Percentiles rank a stretch among this genome's conserved stretches.
These are phyloP conservation scores for Escovopsis sp. DNA, from an alignment of 2,329 filamentous ascomycete species.

Conservation along the genomic window DNA sequence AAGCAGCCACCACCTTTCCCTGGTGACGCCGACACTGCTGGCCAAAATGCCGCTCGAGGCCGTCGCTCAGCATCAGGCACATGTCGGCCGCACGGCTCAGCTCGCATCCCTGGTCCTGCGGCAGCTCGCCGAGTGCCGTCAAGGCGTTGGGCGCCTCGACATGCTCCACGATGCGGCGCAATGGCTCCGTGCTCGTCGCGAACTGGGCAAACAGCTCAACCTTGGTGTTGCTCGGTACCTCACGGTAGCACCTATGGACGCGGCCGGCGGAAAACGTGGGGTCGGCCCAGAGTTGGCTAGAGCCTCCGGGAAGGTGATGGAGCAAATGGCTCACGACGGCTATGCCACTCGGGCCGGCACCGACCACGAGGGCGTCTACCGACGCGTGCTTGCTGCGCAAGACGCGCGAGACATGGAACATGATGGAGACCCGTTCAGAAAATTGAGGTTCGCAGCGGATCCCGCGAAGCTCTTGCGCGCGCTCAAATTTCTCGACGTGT, in stretches of 20 bases:
- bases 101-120: conserved; percentile 41
- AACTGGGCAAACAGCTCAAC: conserved; percentile 44
- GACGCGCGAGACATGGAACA: not conserved
- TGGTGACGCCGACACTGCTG: conserved; percentile 22
- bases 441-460: not conserved
- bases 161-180: conserved; percentile 33
- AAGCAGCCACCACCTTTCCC: conserved; percentile 24
- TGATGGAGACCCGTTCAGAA: not conserved
- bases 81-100: conserved; percentile 44
- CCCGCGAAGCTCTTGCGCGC: no score
- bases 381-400: not conserved
- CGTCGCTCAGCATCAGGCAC: conserved; percentile 28
- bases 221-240: conserved; percentile 49
- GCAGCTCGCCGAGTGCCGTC: conserved; percentile 34
- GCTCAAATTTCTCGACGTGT: no score
- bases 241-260: conserved; percentile 39
- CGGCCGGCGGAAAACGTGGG: conserved; percentile 38
- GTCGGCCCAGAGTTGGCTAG: conserved; percentile 42
- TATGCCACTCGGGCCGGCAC: conserved; percentile 26
- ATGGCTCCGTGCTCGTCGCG: conserved; percentile 36
- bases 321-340: conserved; percentile 47
- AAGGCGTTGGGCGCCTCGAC: conserved; percentile 38
- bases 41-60: conserved; percentile 22
- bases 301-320: conserved; percentile 28
- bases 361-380: conserved; percentile 10